Percentiles rank a stretch among this genome's conserved stretches.
These are phyloP conservation scores for Aaosphaeria arxii DNA, from an alignment of 2,329 filamentous ascomycete genomes.

Conservation along the genomic window DNA sequence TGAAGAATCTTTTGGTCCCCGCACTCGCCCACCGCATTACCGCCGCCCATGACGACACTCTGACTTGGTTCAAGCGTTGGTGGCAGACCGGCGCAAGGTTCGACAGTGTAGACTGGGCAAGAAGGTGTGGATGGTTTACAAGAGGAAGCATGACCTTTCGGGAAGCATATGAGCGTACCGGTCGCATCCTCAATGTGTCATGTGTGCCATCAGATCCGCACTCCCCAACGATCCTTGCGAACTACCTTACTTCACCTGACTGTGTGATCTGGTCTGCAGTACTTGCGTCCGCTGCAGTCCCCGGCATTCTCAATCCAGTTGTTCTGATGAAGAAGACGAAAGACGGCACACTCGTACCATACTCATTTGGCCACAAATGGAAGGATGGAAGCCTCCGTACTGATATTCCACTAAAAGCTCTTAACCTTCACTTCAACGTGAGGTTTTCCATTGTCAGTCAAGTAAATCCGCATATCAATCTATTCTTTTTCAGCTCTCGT, in stretches of 20 bases:
- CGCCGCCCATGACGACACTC: constrained; percentile 75
- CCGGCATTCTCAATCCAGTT: constrained; percentile 91
- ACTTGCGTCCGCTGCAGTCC: constrained; percentile 89
- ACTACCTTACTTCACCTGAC: constrained; percentile 92
- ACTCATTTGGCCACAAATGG: constrained; percentile 98
- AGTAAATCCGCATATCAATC: constrained; percentile 96
- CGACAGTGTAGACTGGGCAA: constrained; percentile 89
- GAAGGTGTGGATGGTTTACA: constrained; percentile 83
- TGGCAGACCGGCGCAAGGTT: constrained; percentile 92
- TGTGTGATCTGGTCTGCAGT: constrained; percentile 99
- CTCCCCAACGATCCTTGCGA: constrained; percentile 86
- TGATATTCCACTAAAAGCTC: constrained; percentile 88
- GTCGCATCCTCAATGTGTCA: constrained; percentile 90
- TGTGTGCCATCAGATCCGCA: constrained; percentile 96
- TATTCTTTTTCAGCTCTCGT: constrained; percentile 97
- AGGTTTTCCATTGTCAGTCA: constrained; percentile 88
- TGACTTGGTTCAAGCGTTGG: constrained; percentile 79
- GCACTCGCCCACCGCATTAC: constrained; percentile 81
- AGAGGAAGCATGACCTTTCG: constrained; percentile 89
- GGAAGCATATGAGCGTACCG: constrained; percentile 91
- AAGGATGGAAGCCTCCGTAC: constrained; percentile 94
- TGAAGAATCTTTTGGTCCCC: constrained; percentile 80
- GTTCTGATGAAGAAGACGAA: constrained; percentile 85
- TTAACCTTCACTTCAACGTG: constrained; percentile 97
- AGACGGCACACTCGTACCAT: constrained; percentile 76